phyloP scores from a whole-genome alignment of 805 yeast species.

The Starmerella floris region DNA sequence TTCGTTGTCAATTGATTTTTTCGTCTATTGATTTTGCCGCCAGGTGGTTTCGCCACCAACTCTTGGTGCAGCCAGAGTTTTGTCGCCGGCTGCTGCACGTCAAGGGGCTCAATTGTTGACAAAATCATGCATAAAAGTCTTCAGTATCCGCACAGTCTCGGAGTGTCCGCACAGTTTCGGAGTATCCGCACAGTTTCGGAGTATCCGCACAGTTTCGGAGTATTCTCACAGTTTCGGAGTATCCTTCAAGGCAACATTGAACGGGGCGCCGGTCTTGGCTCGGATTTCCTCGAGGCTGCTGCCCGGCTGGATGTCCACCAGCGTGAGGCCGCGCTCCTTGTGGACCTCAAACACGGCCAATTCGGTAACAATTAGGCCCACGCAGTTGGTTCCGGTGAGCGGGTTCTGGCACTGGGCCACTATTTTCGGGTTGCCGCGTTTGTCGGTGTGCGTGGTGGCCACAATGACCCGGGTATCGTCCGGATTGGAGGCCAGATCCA shows the following conservation, averaged over 20 bases:
- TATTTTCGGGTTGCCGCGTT: slow-evolving; percentile 37
- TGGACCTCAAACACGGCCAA: slow-evolving; percentile 38
- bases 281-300: slow-evolving; percentile 32
- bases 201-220: too few species aligned
- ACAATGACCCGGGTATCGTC: slow-evolving; percentile 35
- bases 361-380: slow-evolving; percentile 34
- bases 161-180: too few species aligned
- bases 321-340: slow-evolving; percentile 29
- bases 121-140: too few species aligned
- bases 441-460: slow-evolving; percentile 37
- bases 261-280: slow-evolving; percentile 32
- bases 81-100: too few species aligned
- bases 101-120: too few species aligned
- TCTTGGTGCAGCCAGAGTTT: too few species aligned
- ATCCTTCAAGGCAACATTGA: slow-evolving; percentile 23
- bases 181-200: too few species aligned
- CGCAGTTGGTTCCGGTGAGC: slow-evolving; percentile 36
- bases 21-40: too few species aligned
- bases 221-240: slow-evolving; percentile 4
- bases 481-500: slow-evolving; percentile 40
- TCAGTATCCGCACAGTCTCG: too few species aligned
- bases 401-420: slow-evolving; percentile 35
- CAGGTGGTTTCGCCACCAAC: too few species aligned
- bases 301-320: slow-evolving; percentile 34
- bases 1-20: too few species aligned